Base-by-base conservation (phyloP, 208 protist species). In the Leishmania aethiopica region DNA sequence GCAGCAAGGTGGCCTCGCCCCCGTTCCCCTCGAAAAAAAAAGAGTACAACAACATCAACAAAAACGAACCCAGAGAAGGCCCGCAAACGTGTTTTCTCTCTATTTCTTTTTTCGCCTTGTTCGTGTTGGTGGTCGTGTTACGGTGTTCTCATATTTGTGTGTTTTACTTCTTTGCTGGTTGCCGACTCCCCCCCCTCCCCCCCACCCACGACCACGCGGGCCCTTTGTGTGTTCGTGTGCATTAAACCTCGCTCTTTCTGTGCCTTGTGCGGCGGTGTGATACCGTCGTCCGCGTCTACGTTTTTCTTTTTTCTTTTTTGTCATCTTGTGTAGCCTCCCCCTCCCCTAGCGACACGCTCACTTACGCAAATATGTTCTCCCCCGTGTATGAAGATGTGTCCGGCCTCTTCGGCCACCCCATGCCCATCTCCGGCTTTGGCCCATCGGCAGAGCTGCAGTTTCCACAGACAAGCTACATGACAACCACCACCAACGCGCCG, bases 351-450 rank as follows among this genome's bases (percentile, higher is more conserved):
- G 37, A 37, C 40, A 45, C 72, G 17, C 51, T 76, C 49, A 22
- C 72, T 40, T 60, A 13, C 51, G 55, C 49, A 71, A 72, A 53
- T 10, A 77, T 77, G 60, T 84, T 84, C 32, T 85, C 77, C 42
- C 70, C 77, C 5, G 67, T 84, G 45, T 81, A 81, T 59, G 77
- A 88, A 59, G 81, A 85, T 28, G 57, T 83, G 66, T 77, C 74
- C 22, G 64, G 82, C 25, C 81, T 84, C 35, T 84, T 84, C 37
- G 76, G 75, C 45, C 76, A 76, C 49, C 55, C 81, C 17, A 77
- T 80, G 76, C n/a, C 81, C 28, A 53, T 80, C 49, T 53, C 66
- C 19, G 49, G 76, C 69, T 84, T 76, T 51, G 66, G 37, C 11
- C 32, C 75, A 28, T n/a, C 76, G 3, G 22, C 67, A 6, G 81